A percentile compares a stretch with the other conserved stretches of the same genome.
These are phyloP conservation scores for Eucalyptus dawsonii DNA, from an alignment of 345 rosid genomes.

Conservation along the genomic window DNA sequence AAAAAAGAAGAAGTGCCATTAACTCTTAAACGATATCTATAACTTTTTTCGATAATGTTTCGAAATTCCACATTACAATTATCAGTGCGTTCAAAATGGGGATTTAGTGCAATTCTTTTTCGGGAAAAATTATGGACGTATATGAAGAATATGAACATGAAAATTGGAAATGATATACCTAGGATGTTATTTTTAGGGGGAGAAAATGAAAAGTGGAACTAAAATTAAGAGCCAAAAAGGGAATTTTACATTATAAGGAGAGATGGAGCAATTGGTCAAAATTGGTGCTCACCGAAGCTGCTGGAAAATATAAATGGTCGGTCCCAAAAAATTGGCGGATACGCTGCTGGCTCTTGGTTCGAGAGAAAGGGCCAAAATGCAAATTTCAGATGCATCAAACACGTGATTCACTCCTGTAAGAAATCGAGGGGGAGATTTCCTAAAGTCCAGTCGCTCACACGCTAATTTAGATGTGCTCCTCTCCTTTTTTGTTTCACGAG, in stretches of 20 bases:
- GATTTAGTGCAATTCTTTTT: not conserved
- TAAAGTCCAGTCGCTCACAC: not conserved
- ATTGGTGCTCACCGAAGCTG: not conserved
- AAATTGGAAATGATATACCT: not conserved
- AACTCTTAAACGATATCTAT: not conserved
- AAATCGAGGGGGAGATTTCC: not conserved
- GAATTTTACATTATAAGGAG: not conserved
- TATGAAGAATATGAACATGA: not conserved
- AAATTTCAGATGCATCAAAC: not conserved
- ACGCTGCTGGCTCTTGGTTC: not conserved
- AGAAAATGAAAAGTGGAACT: not conserved
- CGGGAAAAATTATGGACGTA: fast-evolving
- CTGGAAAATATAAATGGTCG: not conserved
- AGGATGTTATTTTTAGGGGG: not conserved
- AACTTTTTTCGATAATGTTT: not conserved
- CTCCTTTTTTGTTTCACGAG: not conserved
- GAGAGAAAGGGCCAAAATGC: not conserved
- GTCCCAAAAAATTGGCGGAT: not conserved
- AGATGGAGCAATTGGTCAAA: not conserved
- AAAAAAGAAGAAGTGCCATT: not conserved
- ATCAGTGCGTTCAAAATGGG: not conserved
- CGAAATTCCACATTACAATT: not conserved
- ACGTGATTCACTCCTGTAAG: not conserved
- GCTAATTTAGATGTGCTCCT: not conserved
- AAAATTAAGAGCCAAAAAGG: not conserved